A percentile compares a stretch with the other conserved stretches of the same genome.
These are phyloP conservation scores for Conticribra guillardii DNA, from an alignment of 108 stramenopile genomes.

Conservation along the genomic window DNA sequence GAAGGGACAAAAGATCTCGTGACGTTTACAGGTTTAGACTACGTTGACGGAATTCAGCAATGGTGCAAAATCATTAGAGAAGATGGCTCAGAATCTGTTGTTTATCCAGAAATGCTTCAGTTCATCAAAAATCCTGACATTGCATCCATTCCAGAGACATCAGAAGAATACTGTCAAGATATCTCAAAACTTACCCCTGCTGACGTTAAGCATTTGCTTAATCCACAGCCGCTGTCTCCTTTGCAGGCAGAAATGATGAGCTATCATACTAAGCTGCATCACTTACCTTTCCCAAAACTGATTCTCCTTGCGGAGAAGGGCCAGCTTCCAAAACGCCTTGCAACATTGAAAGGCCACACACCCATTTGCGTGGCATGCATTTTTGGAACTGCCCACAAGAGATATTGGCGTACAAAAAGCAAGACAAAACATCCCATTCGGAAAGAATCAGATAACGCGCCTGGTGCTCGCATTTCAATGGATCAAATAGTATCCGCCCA, in stretches of 20 bases:
- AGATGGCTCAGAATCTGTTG: background rate
- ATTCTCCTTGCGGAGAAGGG: conserved; percentile 18
- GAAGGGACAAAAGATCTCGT: too few relatives aligned
- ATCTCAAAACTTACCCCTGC: background rate
- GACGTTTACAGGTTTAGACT: too few relatives aligned
- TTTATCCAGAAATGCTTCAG: background rate
- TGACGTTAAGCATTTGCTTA: background rate
- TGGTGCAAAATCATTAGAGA: too few relatives aligned
- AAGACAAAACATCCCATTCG: conserved; percentile 4
- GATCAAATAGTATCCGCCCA: conserved; percentile 49
- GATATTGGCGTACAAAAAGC: conserved; percentile 21
- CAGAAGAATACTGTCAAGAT: conserved; percentile 7
- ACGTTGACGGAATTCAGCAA: too few relatives aligned
- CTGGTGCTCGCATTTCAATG: conserved; percentile 44
- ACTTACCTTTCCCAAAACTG: conserved; percentile 22
- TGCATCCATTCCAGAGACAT: conserved; percentile 4
- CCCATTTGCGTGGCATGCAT: conserved; percentile 29
- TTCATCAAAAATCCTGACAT: conserved; percentile 20
- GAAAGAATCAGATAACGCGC: background rate
- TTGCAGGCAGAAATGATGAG: conserved; percentile 23
- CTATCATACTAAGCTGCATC: conserved; percentile 23
- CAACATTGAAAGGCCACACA: conserved; percentile 2
- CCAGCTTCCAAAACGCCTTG: conserved; percentile 14
- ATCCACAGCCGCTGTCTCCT: conserved; percentile 20
- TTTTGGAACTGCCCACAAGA: conserved; percentile 18